A percentile compares a stretch with the other conserved stretches of the same genome.
Conservation (phyloP, 306 rosid genomes). For the Lupinus albus region DNA sequence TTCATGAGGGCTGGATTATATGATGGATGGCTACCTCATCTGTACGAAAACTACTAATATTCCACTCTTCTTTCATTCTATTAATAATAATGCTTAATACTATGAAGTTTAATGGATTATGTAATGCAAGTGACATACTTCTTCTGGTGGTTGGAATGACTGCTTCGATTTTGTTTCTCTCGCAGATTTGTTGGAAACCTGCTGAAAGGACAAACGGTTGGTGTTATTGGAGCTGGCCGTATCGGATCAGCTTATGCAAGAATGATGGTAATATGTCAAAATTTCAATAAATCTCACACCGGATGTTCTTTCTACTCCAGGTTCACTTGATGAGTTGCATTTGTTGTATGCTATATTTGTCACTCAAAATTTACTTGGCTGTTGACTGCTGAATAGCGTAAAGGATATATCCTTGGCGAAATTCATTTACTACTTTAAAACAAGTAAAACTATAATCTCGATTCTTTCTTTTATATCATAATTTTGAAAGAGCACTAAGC, state of each 20-base stretch:
- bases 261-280: conserved; percentile 76
- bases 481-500: not conserved
- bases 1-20: conserved; percentile 97
- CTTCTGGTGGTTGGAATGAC: conserved; percentile 14
- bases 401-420: not conserved
- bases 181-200: conserved; percentile 90
- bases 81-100: conserved; percentile 1
- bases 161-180: conserved; percentile 35
- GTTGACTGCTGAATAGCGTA: conserved; percentile 10
- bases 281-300: conserved; percentile 13
- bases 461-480: conserved; percentile 12
- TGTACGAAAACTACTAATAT: conserved; percentile 51
- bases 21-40: conserved; percentile 98
- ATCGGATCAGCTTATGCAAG: conserved; percentile 98
- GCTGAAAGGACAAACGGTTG: conserved; percentile 97
- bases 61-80: conserved; percentile 5
- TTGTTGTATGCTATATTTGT: conserved; percentile 18
- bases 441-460: conserved; percentile 15
- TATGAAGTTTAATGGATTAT: not conserved
- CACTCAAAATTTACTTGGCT: conserved; percentile 12
- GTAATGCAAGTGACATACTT: conserved; percentile 2
- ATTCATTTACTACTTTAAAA: not conserved
- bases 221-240: conserved; percentile 99
- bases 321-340: conserved; percentile 33
- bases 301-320: conserved; percentile 13